phyloP scores from a whole-genome alignment of 352 stramenopile species.

The Lagenidium sp. region DNA sequence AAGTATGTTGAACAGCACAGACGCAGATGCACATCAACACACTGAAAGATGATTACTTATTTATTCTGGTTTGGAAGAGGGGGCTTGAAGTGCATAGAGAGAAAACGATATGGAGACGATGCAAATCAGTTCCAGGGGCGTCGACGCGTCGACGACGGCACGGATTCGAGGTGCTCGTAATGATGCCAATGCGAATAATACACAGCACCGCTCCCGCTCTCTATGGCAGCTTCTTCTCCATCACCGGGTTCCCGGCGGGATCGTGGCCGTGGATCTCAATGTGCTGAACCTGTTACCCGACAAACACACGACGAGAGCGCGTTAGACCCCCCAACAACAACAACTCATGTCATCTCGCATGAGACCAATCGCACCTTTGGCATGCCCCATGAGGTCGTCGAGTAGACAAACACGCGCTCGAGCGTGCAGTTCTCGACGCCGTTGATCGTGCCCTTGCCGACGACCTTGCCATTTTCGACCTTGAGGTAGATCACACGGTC shows the following conservation, averaged over 20 bases:
- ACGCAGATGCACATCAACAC: too few species aligned
- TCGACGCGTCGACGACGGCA: too few species aligned
- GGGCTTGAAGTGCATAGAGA: too few species aligned
- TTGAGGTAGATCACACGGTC: constrained; percentile 70
- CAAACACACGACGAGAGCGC: constrained; percentile 1
- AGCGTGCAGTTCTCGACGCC: constrained; percentile 56
- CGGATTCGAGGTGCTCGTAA: too few species aligned
- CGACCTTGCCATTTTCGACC: constrained; percentile 66
- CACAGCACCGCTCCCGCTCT: constrained; percentile 1
- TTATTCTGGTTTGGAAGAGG: too few species aligned
- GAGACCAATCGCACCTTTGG: constrained; percentile 69
- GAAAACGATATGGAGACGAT: too few species aligned
- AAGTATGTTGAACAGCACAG: too few species aligned
- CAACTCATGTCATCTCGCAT: too few species aligned
- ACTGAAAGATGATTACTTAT: too few species aligned
- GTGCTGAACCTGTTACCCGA: constrained; percentile 46
- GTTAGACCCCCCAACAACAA: too few species aligned
- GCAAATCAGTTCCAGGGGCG: too few species aligned
- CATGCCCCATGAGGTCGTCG: constrained; percentile 80
- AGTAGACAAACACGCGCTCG: constrained; percentile 79
- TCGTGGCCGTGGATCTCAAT: constrained; percentile 85
- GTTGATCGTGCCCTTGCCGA: constrained; percentile 66
- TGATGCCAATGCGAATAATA: too few species aligned
- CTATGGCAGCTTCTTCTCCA: constrained; percentile 84
- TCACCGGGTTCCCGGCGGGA: constrained; percentile 42